phyloP scores from a whole-genome alignment of 306 rosid species.

The Biancaea sappan region DNA sequence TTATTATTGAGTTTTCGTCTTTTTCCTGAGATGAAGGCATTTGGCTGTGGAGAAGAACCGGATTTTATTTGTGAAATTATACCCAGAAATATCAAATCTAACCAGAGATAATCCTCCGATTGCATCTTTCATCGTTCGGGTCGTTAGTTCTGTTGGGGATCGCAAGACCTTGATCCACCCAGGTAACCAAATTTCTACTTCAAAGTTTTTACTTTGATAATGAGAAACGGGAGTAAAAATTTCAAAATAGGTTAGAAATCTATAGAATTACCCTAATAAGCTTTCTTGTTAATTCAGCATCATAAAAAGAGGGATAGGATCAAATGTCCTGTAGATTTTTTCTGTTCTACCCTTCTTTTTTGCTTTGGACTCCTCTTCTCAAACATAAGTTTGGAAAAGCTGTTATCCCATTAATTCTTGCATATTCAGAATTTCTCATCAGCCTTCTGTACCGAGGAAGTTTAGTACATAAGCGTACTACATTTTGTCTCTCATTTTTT shows the following conservation, averaged over 20 bases:
- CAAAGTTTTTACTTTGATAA: neutral
- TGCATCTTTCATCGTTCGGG: slow-evolving; percentile 80
- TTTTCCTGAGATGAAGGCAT: slow-evolving; percentile 65
- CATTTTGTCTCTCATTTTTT: slow-evolving; percentile 6
- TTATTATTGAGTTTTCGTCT: neutral
- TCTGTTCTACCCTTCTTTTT: neutral
- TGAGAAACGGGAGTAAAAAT: neutral
- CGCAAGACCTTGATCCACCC: slow-evolving; percentile 83
- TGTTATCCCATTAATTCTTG: neutral
- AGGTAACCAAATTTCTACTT: slow-evolving; percentile 48
- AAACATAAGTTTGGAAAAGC: neutral
- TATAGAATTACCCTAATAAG: neutral
- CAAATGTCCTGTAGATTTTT: neutral
- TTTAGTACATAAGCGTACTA: neutral
- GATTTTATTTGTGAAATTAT: slow-evolving; percentile 72
- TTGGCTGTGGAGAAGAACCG: slow-evolving; percentile 89
- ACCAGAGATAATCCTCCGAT: slow-evolving; percentile 92
- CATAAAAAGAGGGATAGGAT: neutral
- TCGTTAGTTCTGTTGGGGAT: slow-evolving; percentile 75
- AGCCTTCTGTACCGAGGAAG: slow-evolving; percentile 2
- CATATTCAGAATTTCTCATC: neutral
- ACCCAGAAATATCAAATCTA: slow-evolving; percentile 81
- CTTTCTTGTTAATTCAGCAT: slow-evolving; percentile 3
- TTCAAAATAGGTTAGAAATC: neutral
- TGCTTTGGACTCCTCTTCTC: neutral